Conservation (phyloP, 441 rosid genomes). For the Viola pubescens region DNA sequence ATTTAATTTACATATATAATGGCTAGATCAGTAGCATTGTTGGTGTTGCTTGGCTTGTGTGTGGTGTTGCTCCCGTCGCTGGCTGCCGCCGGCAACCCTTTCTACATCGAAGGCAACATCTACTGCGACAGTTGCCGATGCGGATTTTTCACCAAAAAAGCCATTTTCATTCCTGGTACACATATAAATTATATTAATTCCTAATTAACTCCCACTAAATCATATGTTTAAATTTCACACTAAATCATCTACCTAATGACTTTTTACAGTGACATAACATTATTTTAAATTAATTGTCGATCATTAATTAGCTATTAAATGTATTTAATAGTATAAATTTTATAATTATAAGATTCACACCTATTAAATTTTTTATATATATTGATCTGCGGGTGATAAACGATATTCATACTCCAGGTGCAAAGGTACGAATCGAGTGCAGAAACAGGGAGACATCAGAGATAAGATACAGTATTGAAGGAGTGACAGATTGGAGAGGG, state of each 20-base stretch:
- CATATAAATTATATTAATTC: background rate
- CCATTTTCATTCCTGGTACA: slow-evolving; percentile 39
- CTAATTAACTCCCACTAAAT: background rate
- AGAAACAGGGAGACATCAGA: slow-evolving; percentile 26
- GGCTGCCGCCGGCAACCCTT: slow-evolving; percentile 23
- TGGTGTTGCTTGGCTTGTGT: slow-evolving; percentile 22
- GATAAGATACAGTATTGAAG: slow-evolving; percentile 21
- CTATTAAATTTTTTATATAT: background rate
- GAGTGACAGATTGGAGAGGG: slow-evolving; percentile 33
- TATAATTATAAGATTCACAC: background rate
- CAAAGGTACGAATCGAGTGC: slow-evolving; percentile 43
- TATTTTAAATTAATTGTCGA: no score
- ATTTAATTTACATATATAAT: background rate
- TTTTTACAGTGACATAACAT: no score
- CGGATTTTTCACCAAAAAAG: slow-evolving; percentile 56
- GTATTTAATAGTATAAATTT: background rate
- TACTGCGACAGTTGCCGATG: slow-evolving; percentile 69
- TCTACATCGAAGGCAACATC: slow-evolving; percentile 39
- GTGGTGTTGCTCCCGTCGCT: slow-evolving; percentile 13
- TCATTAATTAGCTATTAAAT: no score
- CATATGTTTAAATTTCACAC: no score
- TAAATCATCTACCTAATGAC: no score
- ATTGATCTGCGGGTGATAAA: background rate
- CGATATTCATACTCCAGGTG: slow-evolving; percentile 26
- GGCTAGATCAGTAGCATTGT: background rate